Evolutionary conservation across 257 asterid species (phyloP).

Genomic region (Lithospermum erythrorhizon): DNA sequence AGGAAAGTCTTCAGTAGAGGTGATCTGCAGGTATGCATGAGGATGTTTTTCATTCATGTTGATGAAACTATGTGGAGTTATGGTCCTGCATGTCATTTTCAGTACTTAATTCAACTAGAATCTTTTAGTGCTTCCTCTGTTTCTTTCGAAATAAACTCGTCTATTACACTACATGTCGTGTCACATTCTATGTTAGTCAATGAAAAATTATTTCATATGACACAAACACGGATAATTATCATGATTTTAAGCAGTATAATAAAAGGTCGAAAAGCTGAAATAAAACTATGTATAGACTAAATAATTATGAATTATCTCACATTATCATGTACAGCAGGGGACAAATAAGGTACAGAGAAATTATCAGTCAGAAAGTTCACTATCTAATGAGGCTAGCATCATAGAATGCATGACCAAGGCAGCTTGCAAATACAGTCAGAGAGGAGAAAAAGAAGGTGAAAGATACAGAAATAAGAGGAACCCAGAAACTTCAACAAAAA

Average conservation of each 20-base stretch:
- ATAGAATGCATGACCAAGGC: slow-evolving; percentile 70
- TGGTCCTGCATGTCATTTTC: slow-evolving; percentile 18
- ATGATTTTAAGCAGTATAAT: no score
- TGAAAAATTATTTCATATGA: no score
- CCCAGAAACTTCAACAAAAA: slow-evolving; percentile 86
- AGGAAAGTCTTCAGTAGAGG: slow-evolving; percentile 54
- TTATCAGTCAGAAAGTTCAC: slow-evolving; percentile 31
- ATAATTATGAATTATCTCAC: neutral
- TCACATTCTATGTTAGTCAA: no score
- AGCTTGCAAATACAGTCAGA: slow-evolving; percentile 63
- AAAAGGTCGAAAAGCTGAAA: no score
- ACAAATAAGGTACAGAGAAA: slow-evolving; percentile 22
- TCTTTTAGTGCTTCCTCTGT: slow-evolving; percentile 27
- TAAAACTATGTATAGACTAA: no score
- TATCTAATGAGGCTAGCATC: slow-evolving; percentile 47
- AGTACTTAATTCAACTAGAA: slow-evolving; percentile 48
- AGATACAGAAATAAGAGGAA: slow-evolving; percentile 77
- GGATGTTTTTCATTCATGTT: neutral
- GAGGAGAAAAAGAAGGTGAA: slow-evolving; percentile 78
- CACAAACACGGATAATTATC: no score
- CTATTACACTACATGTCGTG: no score
- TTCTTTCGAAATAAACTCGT: slow-evolving; percentile 30
- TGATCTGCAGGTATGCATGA: slow-evolving; percentile 38
- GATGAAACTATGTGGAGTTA: neutral
- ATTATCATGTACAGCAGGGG: slow-evolving; percentile 18